A percentile compares a stretch with the other conserved stretches of the same genome.
These are phyloP conservation scores for Pseudoneurospora amorphoporcata DNA, from an alignment of 495 filamentous ascomycete genomes.

Conservation along the genomic window DNA sequence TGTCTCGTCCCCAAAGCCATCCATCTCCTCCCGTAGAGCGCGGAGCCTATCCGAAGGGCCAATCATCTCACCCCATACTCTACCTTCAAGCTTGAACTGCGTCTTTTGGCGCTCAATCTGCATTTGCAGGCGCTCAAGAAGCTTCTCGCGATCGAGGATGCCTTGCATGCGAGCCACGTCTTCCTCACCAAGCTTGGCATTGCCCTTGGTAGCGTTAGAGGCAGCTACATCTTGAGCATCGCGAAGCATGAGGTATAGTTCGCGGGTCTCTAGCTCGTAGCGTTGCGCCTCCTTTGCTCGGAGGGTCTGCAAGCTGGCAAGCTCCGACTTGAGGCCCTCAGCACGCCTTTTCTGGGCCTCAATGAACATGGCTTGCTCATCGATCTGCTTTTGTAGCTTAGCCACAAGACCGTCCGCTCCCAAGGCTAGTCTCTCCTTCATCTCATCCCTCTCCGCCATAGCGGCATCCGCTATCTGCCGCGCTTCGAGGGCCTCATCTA, in stretches of 20 bases:
- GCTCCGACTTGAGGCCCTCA: slow-evolving; percentile 77
- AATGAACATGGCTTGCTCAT: slow-evolving; percentile 84
- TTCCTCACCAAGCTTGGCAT: slow-evolving; percentile 43
- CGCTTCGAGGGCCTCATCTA: slow-evolving; percentile 81
- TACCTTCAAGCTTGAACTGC: slow-evolving; percentile 93
- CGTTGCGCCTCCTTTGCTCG: slow-evolving; percentile 88
- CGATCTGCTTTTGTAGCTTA: slow-evolving; percentile 85
- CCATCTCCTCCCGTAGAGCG: slow-evolving; percentile 91
- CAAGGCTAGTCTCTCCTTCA: slow-evolving; percentile 83
- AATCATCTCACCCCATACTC: slow-evolving; percentile 74
- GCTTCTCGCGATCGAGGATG: slow-evolving; percentile 80
- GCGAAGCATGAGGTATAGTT: slow-evolving; percentile 95
- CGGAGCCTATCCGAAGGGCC: slow-evolving; percentile 85
- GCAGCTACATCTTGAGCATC: slow-evolving; percentile 95
- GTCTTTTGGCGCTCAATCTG: slow-evolving; percentile 96
- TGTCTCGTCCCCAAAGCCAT: slow-evolving; percentile 43
- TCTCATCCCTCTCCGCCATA: slow-evolving; percentile 92
- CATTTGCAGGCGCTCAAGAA: slow-evolving; percentile 87
- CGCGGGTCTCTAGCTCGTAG: slow-evolving; percentile 89
- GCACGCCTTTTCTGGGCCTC: slow-evolving; percentile 78
- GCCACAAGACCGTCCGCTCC: slow-evolving; percentile 90
- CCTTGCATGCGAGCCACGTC: slow-evolving; percentile 77
- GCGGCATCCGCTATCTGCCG: slow-evolving; percentile 90
- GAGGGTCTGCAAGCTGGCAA: slow-evolving; percentile 75
- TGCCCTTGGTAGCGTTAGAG: slow-evolving; percentile 66